phyloP scores from a whole-genome alignment of 2,329 filamentous ascomycete genomes.

The Claviceps africana region DNA sequence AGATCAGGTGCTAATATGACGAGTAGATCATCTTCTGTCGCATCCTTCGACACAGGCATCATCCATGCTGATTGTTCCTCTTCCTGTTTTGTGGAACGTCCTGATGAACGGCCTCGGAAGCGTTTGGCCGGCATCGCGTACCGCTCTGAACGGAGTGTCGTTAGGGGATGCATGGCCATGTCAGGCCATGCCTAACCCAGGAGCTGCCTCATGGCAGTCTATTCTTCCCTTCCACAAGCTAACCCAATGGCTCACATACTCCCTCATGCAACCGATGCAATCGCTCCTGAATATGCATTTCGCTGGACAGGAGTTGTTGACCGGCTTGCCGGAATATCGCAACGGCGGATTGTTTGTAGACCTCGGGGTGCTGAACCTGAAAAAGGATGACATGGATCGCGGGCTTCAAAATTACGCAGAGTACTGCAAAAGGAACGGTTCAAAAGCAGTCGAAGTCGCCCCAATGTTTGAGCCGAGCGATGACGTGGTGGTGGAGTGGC shows the following conservation, averaged over 20 bases:
- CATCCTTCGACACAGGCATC: constrained; percentile 82
- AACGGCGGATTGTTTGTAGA: constrained; percentile 84
- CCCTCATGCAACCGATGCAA: constrained; percentile 82
- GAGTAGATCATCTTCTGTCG: constrained; percentile 67
- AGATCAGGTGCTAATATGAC: constrained; percentile 17
- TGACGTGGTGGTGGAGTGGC: constrained; percentile 51
- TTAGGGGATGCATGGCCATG: constrained; percentile 94
- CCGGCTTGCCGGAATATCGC: constrained; percentile 80
- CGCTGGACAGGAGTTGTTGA: constrained; percentile 66
- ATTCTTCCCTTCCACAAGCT: constrained; percentile 90
- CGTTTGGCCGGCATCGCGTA: constrained; percentile 82
- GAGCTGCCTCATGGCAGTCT: constrained; percentile 49
- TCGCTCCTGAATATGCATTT: constrained; percentile 69
- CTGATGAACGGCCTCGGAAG: constrained; percentile 75
- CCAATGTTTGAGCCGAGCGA: constrained; percentile 45
- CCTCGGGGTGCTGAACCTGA: constrained; percentile 66
- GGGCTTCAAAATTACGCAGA: constrained; percentile 50
- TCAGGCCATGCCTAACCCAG: constrained; percentile 55
- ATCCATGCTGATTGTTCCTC: constrained; percentile 71
- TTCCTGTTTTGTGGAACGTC: constrained; percentile 81
- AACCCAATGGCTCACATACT: constrained; percentile 90
- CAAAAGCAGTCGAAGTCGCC: constrained; percentile 42
- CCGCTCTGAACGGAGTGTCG: constrained; percentile 70
- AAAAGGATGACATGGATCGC: constrained; percentile 52
- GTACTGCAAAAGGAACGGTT: constrained; percentile 58